These are phyloP conservation scores for Flueggea neowawraea DNA, from an alignment of 441 rosid species.

Conservation along the genomic window DNA sequence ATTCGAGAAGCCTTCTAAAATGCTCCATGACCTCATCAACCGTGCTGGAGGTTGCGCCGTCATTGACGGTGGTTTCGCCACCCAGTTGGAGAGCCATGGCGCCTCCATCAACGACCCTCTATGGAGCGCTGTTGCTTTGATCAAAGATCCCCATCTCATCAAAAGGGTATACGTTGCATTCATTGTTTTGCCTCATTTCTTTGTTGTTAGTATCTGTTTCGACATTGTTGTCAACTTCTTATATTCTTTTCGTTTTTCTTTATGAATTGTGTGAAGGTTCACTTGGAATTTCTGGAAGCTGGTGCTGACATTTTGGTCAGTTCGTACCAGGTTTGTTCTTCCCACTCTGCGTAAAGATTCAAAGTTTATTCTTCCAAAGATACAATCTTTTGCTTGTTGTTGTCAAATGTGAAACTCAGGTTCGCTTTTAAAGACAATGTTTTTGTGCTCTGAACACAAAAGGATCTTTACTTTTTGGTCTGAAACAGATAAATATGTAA, in stretches of 20 bases:
- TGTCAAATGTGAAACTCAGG: too few relatives aligned
- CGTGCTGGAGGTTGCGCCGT: conserved; percentile 87
- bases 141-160: conserved; percentile 67
- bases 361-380: too few relatives aligned
- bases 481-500: too few relatives aligned
- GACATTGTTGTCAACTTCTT: neutral
- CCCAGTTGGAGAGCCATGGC: conserved; percentile 88
- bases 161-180: conserved; percentile 34
- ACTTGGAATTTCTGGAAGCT: conserved; percentile 82
- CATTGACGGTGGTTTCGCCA: conserved; percentile 88
- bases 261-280: conserved; percentile 48
- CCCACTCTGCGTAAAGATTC: too few relatives aligned
- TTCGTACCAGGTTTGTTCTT: conserved; percentile 76
- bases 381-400: too few relatives aligned
- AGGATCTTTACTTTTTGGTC: too few relatives aligned
- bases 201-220: neutral
- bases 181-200: neutral
- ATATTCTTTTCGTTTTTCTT: neutral
- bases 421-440: too few relatives aligned
- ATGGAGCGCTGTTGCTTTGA: conserved; percentile 87
- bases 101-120: conserved; percentile 83
- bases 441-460: too few relatives aligned
- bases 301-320: conserved; percentile 89
- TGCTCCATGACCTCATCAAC: conserved; percentile 47
- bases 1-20: conserved; percentile 22